A percentile compares a stretch with the other conserved stretches of the same genome.
Evolutionary conservation across 805 yeast species (phyloP).

Genomic region (Grigorovia humatica): DNA sequence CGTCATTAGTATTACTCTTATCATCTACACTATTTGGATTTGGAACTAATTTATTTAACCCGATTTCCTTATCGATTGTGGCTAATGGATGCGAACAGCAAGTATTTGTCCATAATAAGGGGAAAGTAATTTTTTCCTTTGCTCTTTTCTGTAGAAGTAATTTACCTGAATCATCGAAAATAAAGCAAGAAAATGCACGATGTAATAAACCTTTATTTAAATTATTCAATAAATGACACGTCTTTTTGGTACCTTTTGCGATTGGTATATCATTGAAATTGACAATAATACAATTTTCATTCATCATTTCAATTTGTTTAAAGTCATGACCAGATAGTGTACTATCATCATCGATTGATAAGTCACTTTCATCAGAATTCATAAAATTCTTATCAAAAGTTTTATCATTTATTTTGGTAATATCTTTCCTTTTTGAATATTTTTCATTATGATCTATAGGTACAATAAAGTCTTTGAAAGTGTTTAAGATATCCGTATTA

Average conservation of each 20-base stretch:
- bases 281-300: conserved; percentile 87
- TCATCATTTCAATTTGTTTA: conserved; percentile 92
- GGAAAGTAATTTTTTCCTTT: conserved; percentile 90
- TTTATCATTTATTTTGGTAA: conserved; percentile 11
- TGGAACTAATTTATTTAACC: conserved; percentile 27
- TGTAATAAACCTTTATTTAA: conserved; percentile 81
- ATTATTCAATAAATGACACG: conserved; percentile 80
- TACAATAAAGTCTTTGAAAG: conserved; percentile 54
- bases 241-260: conserved; percentile 90
- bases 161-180: conserved; percentile 68
- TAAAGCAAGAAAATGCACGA: conserved; percentile 92
- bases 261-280: conserved; percentile 80
- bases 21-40: conserved; percentile 8
- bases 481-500: conserved; percentile 39
- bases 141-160: conserved; percentile 92
- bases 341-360: conserved; percentile 7
- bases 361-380: not conserved
- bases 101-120: conserved; percentile 96
- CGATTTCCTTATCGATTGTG: conserved; percentile 73
- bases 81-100: conserved; percentile 93
- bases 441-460: conserved; percentile 47
- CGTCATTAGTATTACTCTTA: not conserved
- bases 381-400: not conserved
- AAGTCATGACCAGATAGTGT: conserved; percentile 73
- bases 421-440: conserved; percentile 13